These are phyloP conservation scores for Dendrocalamus sinicus DNA, from an alignment of 176 grass and related monocot genomes.

Conservation along the genomic window DNA sequence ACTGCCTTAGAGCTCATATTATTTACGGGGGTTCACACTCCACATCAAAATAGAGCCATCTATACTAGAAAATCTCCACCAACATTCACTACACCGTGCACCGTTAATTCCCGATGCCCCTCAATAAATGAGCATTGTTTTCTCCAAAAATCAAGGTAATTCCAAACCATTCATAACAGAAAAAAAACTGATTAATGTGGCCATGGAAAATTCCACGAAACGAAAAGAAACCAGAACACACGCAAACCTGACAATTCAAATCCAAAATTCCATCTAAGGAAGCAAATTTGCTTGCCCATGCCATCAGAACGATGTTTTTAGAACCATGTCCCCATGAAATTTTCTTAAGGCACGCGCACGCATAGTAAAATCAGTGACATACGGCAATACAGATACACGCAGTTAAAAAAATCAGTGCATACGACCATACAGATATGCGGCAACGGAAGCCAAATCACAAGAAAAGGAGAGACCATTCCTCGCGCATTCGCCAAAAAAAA, in stretches of 20 bases:
- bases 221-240: neutral
- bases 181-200: neutral
- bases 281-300: neutral
- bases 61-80: neutral
- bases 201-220: slow-evolving; percentile 1
- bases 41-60: neutral
- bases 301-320: neutral
- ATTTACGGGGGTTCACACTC: neutral
- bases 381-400: too few species aligned
- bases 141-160: neutral
- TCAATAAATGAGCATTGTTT: neutral
- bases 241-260: slow-evolving; percentile 9
- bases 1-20: neutral
- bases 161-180: neutral
- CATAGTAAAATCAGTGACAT: slow-evolving; percentile 29
- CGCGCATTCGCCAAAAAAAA: slow-evolving; percentile 21
- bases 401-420: too few species aligned
- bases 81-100: neutral
- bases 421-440: neutral
- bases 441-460: neutral
- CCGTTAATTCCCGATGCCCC: neutral
- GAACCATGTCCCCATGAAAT: slow-evolving; percentile 22
- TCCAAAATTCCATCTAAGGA: neutral
- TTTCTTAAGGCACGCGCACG: neutral
- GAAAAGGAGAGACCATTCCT: neutral